Evolutionary conservation across 2,329 filamentous ascomycete species (phyloP).

Genomic region (Coniochaeta hoffmannii): DNA sequence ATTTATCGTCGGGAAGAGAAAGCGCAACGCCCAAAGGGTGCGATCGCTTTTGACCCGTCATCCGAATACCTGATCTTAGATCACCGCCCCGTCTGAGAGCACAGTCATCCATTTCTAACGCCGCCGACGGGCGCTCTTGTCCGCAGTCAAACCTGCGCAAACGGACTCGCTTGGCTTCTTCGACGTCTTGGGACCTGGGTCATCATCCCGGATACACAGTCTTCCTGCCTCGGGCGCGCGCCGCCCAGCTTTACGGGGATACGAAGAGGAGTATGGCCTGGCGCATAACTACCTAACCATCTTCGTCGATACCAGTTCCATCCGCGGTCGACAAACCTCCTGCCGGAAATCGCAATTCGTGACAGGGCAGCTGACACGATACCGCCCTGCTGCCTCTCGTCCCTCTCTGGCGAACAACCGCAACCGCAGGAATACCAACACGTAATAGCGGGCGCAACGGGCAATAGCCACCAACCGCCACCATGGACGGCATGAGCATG

Average conservation of each 20-base stretch:
- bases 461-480: not conserved
- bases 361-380: not conserved
- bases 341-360: not conserved
- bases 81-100: not conserved
- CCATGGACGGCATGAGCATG: slow-evolving; percentile 21
- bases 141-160: not conserved
- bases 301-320: not conserved
- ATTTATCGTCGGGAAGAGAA: too few species aligned
- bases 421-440: not conserved
- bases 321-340: not conserved
- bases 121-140: not conserved
- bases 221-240: not conserved
- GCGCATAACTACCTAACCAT: not conserved
- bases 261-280: not conserved
- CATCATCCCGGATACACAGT: not conserved
- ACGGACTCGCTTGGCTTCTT: not conserved
- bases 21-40: too few species aligned
- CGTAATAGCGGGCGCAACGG: not conserved
- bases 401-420: not conserved
- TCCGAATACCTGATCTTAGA: too few species aligned
- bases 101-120: not conserved
- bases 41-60: too few species aligned
- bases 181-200: not conserved
- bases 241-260: not conserved
- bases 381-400: not conserved